phyloP scores from a whole-genome alignment of 495 filamentous ascomycete genomes.

The Podospora sp. region DNA sequence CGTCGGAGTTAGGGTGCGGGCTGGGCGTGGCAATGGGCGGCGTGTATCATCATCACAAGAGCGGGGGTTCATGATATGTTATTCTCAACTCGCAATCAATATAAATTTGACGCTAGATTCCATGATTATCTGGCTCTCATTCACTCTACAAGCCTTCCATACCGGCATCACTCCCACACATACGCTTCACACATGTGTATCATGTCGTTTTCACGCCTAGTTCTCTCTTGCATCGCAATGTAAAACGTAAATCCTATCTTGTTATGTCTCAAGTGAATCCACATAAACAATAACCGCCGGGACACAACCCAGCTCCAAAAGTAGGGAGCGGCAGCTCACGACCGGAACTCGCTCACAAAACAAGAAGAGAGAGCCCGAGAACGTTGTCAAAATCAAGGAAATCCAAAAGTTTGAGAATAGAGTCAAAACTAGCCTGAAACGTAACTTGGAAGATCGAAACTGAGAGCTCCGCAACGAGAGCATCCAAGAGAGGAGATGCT shows the following conservation, averaged over 20 bases:
- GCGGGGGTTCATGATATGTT: not conserved
- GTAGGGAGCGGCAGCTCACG: not conserved
- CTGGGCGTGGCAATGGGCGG: not conserved
- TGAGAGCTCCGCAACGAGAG: not conserved
- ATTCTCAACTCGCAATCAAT: not conserved
- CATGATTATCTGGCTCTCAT: not conserved
- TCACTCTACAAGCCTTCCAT: not conserved
- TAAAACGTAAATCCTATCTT: not conserved
- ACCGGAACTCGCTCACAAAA: not conserved
- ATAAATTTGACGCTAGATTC: not conserved
- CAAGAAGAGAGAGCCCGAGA: not conserved
- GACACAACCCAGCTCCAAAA: not conserved
- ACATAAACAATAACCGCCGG: not conserved
- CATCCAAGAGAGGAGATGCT: not conserved
- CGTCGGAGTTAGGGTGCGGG: not conserved
- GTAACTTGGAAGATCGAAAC: not conserved
- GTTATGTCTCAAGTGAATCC: not conserved
- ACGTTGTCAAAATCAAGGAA: not conserved
- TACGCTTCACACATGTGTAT: not conserved
- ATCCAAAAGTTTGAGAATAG: not conserved
- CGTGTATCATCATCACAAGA: not conserved
- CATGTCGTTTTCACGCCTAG: not conserved
- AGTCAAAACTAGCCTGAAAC: not conserved
- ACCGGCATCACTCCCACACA: not conserved
- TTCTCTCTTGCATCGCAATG: not conserved